Base-by-base conservation (phyloP, 2,329 filamentous ascomycete species). In the Didymella lethalis region DNA sequence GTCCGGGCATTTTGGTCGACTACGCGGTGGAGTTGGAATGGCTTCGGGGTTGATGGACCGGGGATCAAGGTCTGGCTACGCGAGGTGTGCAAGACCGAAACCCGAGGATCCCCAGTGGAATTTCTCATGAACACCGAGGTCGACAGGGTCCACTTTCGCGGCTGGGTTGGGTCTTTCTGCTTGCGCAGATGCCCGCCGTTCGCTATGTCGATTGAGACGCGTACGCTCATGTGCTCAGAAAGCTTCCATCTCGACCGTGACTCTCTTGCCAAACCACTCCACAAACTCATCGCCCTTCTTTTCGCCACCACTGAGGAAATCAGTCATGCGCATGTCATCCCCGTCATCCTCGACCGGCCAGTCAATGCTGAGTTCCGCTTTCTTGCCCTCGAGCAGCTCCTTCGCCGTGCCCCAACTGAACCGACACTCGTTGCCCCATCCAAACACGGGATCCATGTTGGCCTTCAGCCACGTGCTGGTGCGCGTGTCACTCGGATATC, bases 351-450 rank as follows among this genome's bases (percentile, higher is more conserved):
- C 89, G 5, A 89, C 87, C 12, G 93, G 92, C 94, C 94, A 98
- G 45, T 96, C 92, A 0, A 96, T 90, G 73, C 85, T 89, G 52
- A 90, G 84, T 4, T 85, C 86, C 25, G 81, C 82, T 8, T 81
- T 84, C 75, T 90, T 92, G n/a, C 82, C 80, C 66, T 97, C 93
- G 4, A 99, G 80, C 87, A 98, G 86, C 71, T 98, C 93, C 79
- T 96, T 97, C 2, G 91, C 91, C 0, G 95, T 98, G 0, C 90
- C 91, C 95, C 95, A 99, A 72, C 93, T 97, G 73, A 97, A 98
- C 4, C 95, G 85, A 75, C 92, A 96, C 78, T 98, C 93, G 25
- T 86, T 86, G 0, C 94, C 93, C 94, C 95, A 99, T 14, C 95
- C 95, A 80, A 98, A 99, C 1, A 98, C 80, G 2, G 92, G 91